Evolutionary conservation across 2,329 filamentous ascomycete species (phyloP), one percentile per base, ranked within the genome.

Genomic region (Aspergillus aculeatus): DNA sequence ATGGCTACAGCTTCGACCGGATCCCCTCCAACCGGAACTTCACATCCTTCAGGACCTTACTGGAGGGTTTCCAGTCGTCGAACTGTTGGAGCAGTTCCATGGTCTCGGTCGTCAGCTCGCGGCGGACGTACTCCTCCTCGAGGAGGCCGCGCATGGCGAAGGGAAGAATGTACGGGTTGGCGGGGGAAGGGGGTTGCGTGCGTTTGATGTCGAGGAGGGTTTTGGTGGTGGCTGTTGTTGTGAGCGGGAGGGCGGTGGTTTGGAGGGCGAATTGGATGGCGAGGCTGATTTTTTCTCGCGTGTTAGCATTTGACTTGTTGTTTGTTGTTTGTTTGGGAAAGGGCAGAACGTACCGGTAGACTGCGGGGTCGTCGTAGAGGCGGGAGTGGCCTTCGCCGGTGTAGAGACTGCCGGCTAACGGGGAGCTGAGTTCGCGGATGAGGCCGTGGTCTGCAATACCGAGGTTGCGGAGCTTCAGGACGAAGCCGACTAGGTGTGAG

Each of bases 61-160:
- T 96, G 0, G 82, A 83, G 0, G 95, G 95, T 71, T 90, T 93
- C 95, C 95, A 99, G 56, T 91, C 87, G 73, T 98, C 93, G 75
- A 98, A 99, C 74, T 96, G 87, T 61, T 81, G 82, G n/a, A 99
- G 80, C 54, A 99, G 76, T 70, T 92, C 85, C 61, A 85, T 84
- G 6, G 91, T 92, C 77, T 99, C 95, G 1, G 83, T 78, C 32
- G 86, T 86, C 19, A 96, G 78, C 71, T 96, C 90, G 23, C 86
- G 90, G 74, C 90, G 92, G 24, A 98, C 94, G 69, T 92, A 87
- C 19, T 95, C 89, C 74, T 99, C 95, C 73, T 98, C 95, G 2
- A 99, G 78, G 59, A 99, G 79, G 0, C 95, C 95, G 7, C 95
- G 86, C 88, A 99, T 95, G 38, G 95, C 94, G 88, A 96, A 99